Conservation (phyloP, 2,329 filamentous ascomycete genomes). For the Corniculantispora saksenae region DNA sequence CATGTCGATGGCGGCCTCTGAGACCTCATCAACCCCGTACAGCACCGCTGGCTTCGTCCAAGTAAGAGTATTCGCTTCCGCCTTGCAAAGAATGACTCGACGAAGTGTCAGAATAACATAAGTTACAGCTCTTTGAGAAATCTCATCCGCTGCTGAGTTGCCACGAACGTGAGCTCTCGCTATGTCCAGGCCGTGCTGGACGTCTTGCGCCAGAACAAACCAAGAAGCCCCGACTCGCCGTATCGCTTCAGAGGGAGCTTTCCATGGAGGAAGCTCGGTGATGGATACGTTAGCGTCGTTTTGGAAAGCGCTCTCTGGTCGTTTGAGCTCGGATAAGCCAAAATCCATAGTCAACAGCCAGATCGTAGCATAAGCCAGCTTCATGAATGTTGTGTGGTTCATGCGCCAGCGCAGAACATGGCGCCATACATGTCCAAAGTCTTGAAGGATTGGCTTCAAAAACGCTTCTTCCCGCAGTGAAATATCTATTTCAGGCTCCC, state of each 20-base stretch:
- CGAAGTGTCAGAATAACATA: background rate
- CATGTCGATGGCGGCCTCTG: background rate
- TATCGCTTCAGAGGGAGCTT: constrained; percentile 19
- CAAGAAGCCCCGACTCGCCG: constrained; percentile 23
- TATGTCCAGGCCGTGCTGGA: constrained; percentile 21
- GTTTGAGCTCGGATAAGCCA: constrained; percentile 16
- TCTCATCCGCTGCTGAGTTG: too few species aligned
- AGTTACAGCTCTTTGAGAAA: too few species aligned
- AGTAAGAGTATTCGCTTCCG: background rate
- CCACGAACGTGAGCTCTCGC: background rate
- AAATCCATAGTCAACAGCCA: constrained; percentile 25
- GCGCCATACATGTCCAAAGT: constrained; percentile 26
- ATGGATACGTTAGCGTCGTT: background rate
- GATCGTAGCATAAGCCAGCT: constrained; percentile 23
- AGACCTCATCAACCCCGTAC: constrained; percentile 7
- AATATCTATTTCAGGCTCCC: background rate
- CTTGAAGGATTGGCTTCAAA: constrained; percentile 20
- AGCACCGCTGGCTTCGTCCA: constrained; percentile 21
- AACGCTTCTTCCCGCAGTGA: constrained; percentile 18
- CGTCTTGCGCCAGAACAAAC: constrained; percentile 23
- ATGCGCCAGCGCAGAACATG: constrained; percentile 24
- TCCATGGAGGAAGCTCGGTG: background rate
- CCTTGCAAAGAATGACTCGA: background rate
- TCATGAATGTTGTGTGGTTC: constrained; percentile 23
- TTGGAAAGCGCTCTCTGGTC: background rate